Evolutionary conservation across 1,284 basidiomycete genomes (phyloP), one percentile per base, ranked within the genome.

Genomic region (Stygiomarasmius scandens): DNA sequence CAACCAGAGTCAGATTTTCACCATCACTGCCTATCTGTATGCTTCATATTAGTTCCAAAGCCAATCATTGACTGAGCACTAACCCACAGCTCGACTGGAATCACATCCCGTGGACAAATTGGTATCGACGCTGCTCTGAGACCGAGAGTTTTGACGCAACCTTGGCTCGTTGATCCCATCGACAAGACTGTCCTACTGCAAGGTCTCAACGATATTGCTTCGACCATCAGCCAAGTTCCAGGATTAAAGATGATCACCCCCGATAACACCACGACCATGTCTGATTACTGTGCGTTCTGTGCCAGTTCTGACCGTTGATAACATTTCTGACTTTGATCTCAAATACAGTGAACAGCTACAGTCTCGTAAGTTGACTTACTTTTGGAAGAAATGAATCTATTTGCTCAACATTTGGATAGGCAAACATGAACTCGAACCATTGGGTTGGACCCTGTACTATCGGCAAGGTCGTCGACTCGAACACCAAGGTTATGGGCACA

Each of bases 61-160:
- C 6, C 22, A n/a, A n/a, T 49, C 45, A 24, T 45, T 41, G 19
- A 43, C 27, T 52, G 24, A 29, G 19, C 54, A 41, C 52, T 58
- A 14, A 57, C 5, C 62, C 63, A 27, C 61, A 81, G 73, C n/a
- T 82, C 81, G 3, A 75, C 74, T 22, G 85, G 85, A 55, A 78
- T 85, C 52, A 83, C 81, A 2, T 87, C 85, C 10, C 80, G 83
- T 47, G 85, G 85, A 14, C 80, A 84, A 25, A 77, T 87, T 52
- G 85, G 85, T 29, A 79, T 85, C 59, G 78, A 84, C 56, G 79
- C 81, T 19, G 77, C 75, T 1, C 66, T 86, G 54, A 79, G 74
- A 32, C 82, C 74, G 12, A 65, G 71, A 47, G 76, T 81, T 2
- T 64, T 87, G 41, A 75, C 76, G 32, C 74, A 80, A 56, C 84